Evolutionary conservation across 129 eudicot species (phyloP), one percentile per base, ranked within the genome.

Genomic region (Lonicera japonica): DNA sequence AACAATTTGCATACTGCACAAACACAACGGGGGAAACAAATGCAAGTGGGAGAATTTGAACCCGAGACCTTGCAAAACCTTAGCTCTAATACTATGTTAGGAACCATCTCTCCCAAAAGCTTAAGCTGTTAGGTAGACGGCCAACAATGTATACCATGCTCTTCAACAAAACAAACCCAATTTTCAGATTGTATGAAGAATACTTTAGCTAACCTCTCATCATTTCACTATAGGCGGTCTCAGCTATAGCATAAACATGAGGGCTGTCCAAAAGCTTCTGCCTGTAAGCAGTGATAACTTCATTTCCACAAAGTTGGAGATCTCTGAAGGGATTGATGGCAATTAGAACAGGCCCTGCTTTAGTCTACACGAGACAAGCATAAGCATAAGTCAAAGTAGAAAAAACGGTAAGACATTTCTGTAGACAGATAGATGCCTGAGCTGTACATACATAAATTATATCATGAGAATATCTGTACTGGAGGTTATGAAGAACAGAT

Each of bases 291-390:
- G 70, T 75, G 70, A 84, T 63, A 43, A 67, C 61, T 34, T 91
- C 83, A 29, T 63, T 77, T 64, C 95, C 96, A 74, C 75, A 80
- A 25, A 72, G 46, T n/a, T 71, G 77, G 19, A 80, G 73, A 68
- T 77, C 83, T 82, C 82, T 91, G 78, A 84, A 91, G n/a, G 98
- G 98, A 76, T 91, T 91, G 56, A 82, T 73, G 39, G 91, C 98
- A 46, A 91, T 70, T 25, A 91, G 40, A 71, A 85, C 88, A 46
- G 96, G 86, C 56, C 98, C 96, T 17, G 96, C 94, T 78, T 79
- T 91, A 55, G 88, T 91, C 98, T 91, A 60, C 60, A 56, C 34
- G 73, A 73, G 60, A n/a, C 53, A 70, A 70, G 6, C 51, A 69
- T 68, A 59, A 63, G 63, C 63, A 57, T 39, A 39, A 12, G 29